Evolutionary conservation across 306 rosid species (phyloP).

Genomic region (Luffa acutangula): DNA sequence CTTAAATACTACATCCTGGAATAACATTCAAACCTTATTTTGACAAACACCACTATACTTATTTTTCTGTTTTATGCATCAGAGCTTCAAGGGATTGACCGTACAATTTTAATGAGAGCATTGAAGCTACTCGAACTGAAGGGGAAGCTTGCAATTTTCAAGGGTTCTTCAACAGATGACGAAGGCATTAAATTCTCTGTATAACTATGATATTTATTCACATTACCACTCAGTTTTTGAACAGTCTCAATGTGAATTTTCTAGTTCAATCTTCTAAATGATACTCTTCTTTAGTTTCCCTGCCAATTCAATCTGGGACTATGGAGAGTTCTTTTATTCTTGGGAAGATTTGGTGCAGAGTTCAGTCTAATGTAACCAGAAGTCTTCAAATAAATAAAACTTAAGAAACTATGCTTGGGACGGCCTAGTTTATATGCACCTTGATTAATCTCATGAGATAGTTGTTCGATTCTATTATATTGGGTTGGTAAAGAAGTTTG

Average conservation of each 20-base stretch:
- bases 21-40: not conserved
- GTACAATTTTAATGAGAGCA: slow-evolving; percentile 62
- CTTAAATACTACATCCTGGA: not conserved
- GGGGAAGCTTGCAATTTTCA: slow-evolving; percentile 90
- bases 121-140: slow-evolving; percentile 71
- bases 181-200: slow-evolving; percentile 81
- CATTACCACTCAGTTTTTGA: not conserved
- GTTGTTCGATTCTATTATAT: too few species aligned
- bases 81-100: slow-evolving; percentile 85
- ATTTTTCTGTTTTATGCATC: slow-evolving; percentile 13
- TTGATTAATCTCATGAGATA: too few species aligned
- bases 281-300: not conserved
- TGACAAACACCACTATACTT: not conserved
- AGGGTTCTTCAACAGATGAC: slow-evolving; percentile 89
- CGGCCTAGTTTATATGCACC: too few species aligned
- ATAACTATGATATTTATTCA: not conserved
- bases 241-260: not conserved
- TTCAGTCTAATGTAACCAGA: not conserved
- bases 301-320: not conserved
- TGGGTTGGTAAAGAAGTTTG: too few species aligned
- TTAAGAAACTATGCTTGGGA: not conserved
- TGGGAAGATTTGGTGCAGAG: not conserved
- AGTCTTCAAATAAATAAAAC: not conserved
- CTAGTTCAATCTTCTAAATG: not conserved
- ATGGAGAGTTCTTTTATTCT: not conserved